Evolutionary conservation across 768 basidiomycete genomes (phyloP), one percentile per base, ranked within the genome.

Genomic region (Russula foetens): DNA sequence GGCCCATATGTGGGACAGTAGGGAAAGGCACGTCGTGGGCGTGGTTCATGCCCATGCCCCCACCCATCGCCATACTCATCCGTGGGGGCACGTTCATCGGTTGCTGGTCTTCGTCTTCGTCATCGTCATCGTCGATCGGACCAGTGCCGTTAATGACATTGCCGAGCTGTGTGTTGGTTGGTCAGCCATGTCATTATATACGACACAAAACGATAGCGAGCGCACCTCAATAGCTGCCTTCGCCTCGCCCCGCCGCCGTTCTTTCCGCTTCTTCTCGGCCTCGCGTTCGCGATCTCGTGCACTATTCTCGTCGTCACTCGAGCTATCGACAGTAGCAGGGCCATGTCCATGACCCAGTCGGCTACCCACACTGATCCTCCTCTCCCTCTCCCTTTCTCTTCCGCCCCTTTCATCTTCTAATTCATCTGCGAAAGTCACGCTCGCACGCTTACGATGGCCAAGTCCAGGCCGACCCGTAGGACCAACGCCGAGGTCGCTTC

Each of bases 181-280:
- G 33, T 57, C 31, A 21, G 46, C 12, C 26, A 26, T 21, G 21
- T 39, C 8, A 24, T 35, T 8, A 1, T 26, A 21, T 7, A 47
- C 50, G 58, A 54, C n/a, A n/a, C n/a, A n/a, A 38, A 3, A 38
- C 47, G 24, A 64, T 52, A 35, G 73, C 81, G 53, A 23, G 72
- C 83, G n/a, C 55, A 92, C 91, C 84, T 93, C 88, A 69, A 92
- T 88, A 33, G 91, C 88, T 69, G 89, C 88, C 71, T 81, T 86
- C n/a, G 92, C 90, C 69, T 93, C 91, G 67, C 79, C 81, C 65
- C 91, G 77, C 71, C 92, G 78, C 68, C 92, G 77, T 69, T 91
- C 88, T 62, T 77, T 81, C 70, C 89, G 80, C 71, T 79, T 79
- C 66, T 77, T 75, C 71, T 89, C 81, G 23, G 76, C 74, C 12